Conservation (phyloP, 2,329 filamentous ascomycete species). For the Emericellopsis cladophorae region DNA sequence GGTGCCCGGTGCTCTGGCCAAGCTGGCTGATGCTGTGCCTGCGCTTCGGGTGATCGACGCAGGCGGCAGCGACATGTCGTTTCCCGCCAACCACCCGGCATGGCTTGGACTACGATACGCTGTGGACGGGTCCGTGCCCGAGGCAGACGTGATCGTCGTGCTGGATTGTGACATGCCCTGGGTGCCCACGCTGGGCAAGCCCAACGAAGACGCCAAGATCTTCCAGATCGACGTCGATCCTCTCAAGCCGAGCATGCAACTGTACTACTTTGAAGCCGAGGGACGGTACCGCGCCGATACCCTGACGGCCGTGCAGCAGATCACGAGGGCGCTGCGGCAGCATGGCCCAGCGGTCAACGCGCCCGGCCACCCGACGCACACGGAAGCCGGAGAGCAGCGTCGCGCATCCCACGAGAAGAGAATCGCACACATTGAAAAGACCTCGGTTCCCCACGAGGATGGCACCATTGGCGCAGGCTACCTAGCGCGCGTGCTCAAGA, state of each 20-base stretch:
- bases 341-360: conserved; percentile 22
- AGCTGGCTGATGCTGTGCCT: conserved; percentile 54
- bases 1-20: conserved; percentile 47
- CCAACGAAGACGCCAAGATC: conserved; percentile 35
- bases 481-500: conserved; percentile 8
- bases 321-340: conserved; percentile 45
- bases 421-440: no score
- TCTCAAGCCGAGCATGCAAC: conserved; percentile 58
- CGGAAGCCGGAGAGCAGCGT: no score
- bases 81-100: conserved; percentile 56
- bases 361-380: conserved; percentile 42
- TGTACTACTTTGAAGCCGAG: conserved; percentile 59
- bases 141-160: conserved; percentile 74
- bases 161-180: conserved; percentile 87
- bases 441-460: conserved; percentile 44
- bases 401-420: no score
- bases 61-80: conserved; percentile 71
- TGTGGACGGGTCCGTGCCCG: conserved; percentile 64
- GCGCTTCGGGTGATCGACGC: conserved; percentile 63
- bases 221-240: conserved; percentile 56
- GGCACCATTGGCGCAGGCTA: conserved; percentile 29
- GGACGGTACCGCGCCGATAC: conserved; percentile 56
- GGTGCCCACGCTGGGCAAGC: conserved; percentile 66
- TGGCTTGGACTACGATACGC: conserved; percentile 54
- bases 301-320: conserved; percentile 52